Percentiles rank a stretch among this genome's conserved stretches.
These are phyloP conservation scores for Colletotrichum musicola DNA, from an alignment of 2,329 filamentous ascomycete species.

Conservation along the genomic window DNA sequence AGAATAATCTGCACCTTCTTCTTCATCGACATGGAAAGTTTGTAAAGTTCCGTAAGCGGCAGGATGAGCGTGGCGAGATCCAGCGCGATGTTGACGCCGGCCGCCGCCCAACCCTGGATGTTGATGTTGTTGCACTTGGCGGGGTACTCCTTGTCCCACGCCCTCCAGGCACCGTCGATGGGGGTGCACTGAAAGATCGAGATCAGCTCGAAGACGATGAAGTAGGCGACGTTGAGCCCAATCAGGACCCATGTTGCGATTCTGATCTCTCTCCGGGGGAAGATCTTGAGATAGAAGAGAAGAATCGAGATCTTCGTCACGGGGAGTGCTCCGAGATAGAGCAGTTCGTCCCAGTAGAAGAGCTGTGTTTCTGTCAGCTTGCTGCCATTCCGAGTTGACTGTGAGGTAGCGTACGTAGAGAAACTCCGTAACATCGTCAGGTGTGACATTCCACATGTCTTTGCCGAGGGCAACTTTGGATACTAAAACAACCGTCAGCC, in stretches of 20 bases:
- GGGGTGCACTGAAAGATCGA: slow-evolving; percentile 42
- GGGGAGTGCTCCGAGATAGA: slow-evolving; percentile 48
- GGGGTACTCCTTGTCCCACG: slow-evolving; percentile 43
- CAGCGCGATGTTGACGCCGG: slow-evolving; percentile 48
- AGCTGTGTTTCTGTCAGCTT: slow-evolving; percentile 39
- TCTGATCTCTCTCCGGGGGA: slow-evolving; percentile 46
- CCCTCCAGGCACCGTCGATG: slow-evolving; percentile 38
- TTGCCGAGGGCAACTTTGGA: slow-evolving; percentile 48
- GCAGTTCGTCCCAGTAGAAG: slow-evolving; percentile 45
- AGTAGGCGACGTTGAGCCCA: slow-evolving; percentile 41
- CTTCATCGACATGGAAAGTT: slow-evolving; percentile 54
- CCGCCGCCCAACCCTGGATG: slow-evolving; percentile 46
- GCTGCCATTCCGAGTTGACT: accelerated
- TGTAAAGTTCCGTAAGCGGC: slow-evolving; percentile 55
- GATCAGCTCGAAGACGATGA: slow-evolving; percentile 46
- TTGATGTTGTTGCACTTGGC: slow-evolving; percentile 49
- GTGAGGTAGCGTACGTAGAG: slow-evolving; percentile 44
- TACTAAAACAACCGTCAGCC: slow-evolving; percentile 44
- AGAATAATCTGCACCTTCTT: slow-evolving; percentile 58
- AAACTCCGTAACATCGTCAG: slow-evolving; percentile 44
- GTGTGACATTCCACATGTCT: slow-evolving; percentile 53
- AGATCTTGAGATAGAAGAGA: slow-evolving; percentile 50
- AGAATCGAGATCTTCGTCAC: slow-evolving; percentile 49
- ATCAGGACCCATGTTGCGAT: slow-evolving; percentile 43
- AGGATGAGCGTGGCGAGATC: slow-evolving; percentile 47